These are phyloP conservation scores for Phialophora chinensis DNA, from an alignment of 2,329 filamentous ascomycete species.

Conservation along the genomic window DNA sequence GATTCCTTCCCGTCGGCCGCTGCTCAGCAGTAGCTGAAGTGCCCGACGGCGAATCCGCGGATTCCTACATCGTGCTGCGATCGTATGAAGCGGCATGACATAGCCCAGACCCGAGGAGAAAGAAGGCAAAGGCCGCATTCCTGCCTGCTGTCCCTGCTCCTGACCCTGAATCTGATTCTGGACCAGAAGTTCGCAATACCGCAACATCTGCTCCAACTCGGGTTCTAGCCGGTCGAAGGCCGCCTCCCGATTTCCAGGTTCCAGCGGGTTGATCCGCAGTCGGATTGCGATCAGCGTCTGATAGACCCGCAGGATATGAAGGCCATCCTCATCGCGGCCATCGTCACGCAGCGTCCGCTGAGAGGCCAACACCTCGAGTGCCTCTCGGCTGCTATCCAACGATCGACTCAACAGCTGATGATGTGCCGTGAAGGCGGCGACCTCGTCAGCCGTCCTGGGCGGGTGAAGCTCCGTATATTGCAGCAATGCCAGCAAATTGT, in stretches of 20 bases:
- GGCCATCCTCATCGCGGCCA: background rate
- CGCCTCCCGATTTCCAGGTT: slow-evolving; percentile 14
- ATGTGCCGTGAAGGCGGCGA: slow-evolving; percentile 6
- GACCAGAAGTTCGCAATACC: slow-evolving; percentile 17
- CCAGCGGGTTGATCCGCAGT: slow-evolving; percentile 16
- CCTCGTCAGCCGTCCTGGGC: slow-evolving; percentile 19
- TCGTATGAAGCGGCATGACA: slow-evolving; percentile 68
- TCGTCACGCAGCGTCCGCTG: background rate
- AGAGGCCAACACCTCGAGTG: slow-evolving; percentile 19
- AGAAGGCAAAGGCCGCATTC: background rate
- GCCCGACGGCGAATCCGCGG: slow-evolving; percentile 64
- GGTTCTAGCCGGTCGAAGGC: slow-evolving; percentile 20
- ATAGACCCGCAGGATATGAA: slow-evolving; percentile 22
- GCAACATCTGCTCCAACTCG: slow-evolving; percentile 20
- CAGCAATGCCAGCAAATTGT: slow-evolving; percentile 24
- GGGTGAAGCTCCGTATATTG: slow-evolving; percentile 17
- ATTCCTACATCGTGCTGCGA: slow-evolving; percentile 70
- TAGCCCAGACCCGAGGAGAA: slow-evolving; percentile 58
- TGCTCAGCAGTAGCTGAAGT: slow-evolving; percentile 62
- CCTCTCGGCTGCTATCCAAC: slow-evolving; percentile 12
- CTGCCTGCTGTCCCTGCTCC: background rate
- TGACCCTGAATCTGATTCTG: background rate
- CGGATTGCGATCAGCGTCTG: slow-evolving; percentile 23
- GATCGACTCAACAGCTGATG: slow-evolving; percentile 7
- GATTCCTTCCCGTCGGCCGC: slow-evolving; percentile 69